Conservation (phyloP, 768 basidiomycete species). For the Suillus decipiens region DNA sequence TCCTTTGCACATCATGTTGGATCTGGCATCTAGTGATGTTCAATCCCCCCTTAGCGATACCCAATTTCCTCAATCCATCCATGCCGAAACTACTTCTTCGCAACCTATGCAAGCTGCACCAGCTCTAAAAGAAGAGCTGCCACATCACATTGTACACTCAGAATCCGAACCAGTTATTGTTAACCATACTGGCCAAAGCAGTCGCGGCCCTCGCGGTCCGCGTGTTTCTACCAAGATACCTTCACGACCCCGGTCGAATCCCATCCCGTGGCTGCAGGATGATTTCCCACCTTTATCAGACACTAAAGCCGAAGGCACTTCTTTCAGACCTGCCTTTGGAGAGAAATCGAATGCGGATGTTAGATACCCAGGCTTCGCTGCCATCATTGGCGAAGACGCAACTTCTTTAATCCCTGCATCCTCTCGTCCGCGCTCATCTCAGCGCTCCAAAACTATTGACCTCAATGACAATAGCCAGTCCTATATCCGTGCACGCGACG, state of each 20-base stretch:
- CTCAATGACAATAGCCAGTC: slow-evolving; percentile 12
- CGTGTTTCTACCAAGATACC: slow-evolving; percentile 37
- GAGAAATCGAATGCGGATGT: slow-evolving; percentile 21
- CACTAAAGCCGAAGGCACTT: slow-evolving; percentile 3
- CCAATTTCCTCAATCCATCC: slow-evolving; percentile 18
- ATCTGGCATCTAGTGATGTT: slow-evolving; percentile 16
- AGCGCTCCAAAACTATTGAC: slow-evolving; percentile 12
- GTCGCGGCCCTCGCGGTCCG: slow-evolving; percentile 46
- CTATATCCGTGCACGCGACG: slow-evolving; percentile 10
- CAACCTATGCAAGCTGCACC: slow-evolving; percentile 15
- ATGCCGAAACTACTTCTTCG: slow-evolving; percentile 11
- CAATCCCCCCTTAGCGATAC: slow-evolving; percentile 25
- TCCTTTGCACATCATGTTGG: slow-evolving; percentile 33
- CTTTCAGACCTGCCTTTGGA: slow-evolving; percentile 10
- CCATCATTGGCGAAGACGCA: slow-evolving; percentile 10
- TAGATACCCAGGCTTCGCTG: slow-evolving; percentile 5
- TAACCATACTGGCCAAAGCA: slow-evolving; percentile 25
- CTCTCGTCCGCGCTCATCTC: slow-evolving; percentile 6
- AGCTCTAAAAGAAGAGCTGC: slow-evolving; percentile 1
- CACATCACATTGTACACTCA: slow-evolving; percentile 8
- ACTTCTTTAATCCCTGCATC: background rate
- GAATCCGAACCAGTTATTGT: slow-evolving; percentile 6
- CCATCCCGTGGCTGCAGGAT: slow-evolving; percentile 22
- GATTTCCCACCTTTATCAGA: slow-evolving; percentile 10
- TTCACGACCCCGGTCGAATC: slow-evolving; percentile 23